These are phyloP conservation scores for Ceriops zippeliana DNA, from an alignment of 345 rosid species.

Conservation along the genomic window DNA sequence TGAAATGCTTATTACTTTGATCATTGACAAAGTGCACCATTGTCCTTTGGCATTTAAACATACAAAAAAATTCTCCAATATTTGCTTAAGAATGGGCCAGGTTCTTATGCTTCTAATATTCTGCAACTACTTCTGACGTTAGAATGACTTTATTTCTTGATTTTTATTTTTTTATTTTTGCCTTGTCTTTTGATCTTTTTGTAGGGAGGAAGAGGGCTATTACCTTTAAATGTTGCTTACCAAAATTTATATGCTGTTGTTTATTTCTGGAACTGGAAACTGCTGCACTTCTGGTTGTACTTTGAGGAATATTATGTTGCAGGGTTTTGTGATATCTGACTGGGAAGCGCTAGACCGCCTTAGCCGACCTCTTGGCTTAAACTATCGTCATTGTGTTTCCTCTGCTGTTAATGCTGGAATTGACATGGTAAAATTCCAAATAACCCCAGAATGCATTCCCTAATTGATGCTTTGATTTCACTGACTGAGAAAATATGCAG, in stretches of 20 bases:
- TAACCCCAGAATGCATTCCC: slow-evolving; percentile 1
- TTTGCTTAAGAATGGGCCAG: background rate
- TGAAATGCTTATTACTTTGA: background rate
- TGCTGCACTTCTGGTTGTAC: background rate
- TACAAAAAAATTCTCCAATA: background rate
- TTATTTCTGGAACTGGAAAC: background rate
- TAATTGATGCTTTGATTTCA: slow-evolving; percentile 14
- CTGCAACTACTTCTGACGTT: background rate
- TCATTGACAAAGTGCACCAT: slow-evolving; percentile 1
- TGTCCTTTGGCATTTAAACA: background rate
- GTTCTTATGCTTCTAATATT: background rate
- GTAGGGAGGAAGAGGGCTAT: background rate
- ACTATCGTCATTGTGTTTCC: slow-evolving; percentile 56
- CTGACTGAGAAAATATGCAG: slow-evolving; percentile 36
- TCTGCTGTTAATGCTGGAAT: slow-evolving; percentile 79
- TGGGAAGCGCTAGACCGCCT: slow-evolving; percentile 83
- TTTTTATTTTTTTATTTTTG: background rate
- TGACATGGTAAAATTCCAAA: slow-evolving; percentile 58
- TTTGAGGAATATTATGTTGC: slow-evolving; percentile 25
- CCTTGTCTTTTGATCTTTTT: background rate
- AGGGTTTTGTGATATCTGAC: slow-evolving; percentile 83
- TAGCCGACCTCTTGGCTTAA: slow-evolving; percentile 55
- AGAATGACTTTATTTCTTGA: background rate
- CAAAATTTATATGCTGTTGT: background rate
- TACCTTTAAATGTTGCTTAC: background rate